Percentiles rank a stretch among this genome's conserved stretches.
These are phyloP conservation scores for Tubosaeta sp. DNA, from an alignment of 768 basidiomycete genomes.

Conservation along the genomic window DNA sequence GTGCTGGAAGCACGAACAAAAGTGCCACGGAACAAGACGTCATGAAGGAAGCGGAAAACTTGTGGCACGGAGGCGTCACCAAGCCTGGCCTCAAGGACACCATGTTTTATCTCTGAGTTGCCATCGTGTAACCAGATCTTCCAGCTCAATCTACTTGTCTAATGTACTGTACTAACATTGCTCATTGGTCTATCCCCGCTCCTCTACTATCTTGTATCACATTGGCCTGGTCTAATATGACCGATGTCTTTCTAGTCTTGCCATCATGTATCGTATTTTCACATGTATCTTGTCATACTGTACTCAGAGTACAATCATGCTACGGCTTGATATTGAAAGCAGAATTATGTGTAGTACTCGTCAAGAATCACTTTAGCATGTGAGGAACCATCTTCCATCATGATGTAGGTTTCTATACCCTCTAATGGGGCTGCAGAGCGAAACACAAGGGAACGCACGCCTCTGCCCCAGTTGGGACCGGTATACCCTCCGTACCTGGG, in stretches of 20 bases:
- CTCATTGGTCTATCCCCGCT: background rate
- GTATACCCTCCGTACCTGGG: constrained; percentile 62
- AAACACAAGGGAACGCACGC: constrained; percentile 62
- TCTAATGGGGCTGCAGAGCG: constrained; percentile 41
- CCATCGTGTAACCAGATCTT: background rate
- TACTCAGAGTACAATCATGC: background rate
- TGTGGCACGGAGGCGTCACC: constrained; percentile 57
- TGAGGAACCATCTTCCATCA: constrained; percentile 55
- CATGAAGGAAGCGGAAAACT: constrained; percentile 44
- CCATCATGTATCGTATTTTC: background rate
- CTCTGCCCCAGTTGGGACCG: constrained; percentile 52
- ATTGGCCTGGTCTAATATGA: background rate
- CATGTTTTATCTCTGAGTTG: constrained; percentile 68
- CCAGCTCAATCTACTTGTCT: background rate
- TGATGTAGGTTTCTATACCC: constrained; percentile 59
- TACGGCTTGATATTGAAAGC: background rate
- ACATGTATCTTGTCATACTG: background rate
- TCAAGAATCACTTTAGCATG: constrained; percentile 53
- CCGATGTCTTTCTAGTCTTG: background rate
- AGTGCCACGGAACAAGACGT: constrained; percentile 47
- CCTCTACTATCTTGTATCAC: background rate
- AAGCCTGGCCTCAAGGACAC: constrained; percentile 53
- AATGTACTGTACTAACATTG: background rate
- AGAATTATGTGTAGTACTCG: constrained; percentile 29
- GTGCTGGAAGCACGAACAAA: constrained; percentile 33